phyloP scores from a whole-genome alignment of 805 yeast genomes.

The Myxozyma neotropica region DNA sequence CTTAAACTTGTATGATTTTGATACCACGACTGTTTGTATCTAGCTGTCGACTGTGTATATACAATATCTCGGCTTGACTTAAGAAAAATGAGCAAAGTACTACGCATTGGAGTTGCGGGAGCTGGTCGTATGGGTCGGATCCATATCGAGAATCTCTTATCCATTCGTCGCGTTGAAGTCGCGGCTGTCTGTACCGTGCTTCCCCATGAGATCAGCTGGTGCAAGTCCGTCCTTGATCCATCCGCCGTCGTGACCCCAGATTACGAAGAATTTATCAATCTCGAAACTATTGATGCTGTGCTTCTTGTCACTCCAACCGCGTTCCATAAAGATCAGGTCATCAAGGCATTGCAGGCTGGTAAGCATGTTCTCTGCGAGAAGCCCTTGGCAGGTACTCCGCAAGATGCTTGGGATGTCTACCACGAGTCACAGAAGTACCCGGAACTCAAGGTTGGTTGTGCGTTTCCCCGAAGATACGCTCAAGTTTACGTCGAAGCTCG shows the following conservation, averaged over 20 bases:
- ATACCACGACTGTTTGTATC: too few relatives aligned
- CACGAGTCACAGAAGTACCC: constrained; percentile 27
- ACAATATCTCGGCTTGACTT: too few relatives aligned
- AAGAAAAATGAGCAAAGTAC: background rate
- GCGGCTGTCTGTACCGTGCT: constrained; percentile 10
- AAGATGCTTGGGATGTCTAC: constrained; percentile 30
- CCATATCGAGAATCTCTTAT: constrained; percentile 12
- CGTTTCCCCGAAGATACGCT: constrained; percentile 34
- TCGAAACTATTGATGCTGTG: constrained; percentile 34
- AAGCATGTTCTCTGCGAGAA: constrained; percentile 40
- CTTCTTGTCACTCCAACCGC: constrained; percentile 37
- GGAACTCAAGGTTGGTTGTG: constrained; percentile 31
- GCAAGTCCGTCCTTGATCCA: background rate
- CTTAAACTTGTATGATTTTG: too few relatives aligned
- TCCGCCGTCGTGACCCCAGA: background rate
- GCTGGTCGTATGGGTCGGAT: constrained; percentile 20
- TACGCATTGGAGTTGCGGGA: constrained; percentile 20
- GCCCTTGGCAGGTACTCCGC: constrained; percentile 36
- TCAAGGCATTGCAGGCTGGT: constrained; percentile 36
- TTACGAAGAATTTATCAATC: constrained; percentile 3
- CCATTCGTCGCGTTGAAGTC: background rate
- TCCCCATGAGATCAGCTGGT: constrained; percentile 9
- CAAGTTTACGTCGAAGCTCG: constrained; percentile 29
- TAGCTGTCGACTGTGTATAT: too few relatives aligned
- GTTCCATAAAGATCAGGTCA: constrained; percentile 35